A percentile compares a stretch with the other conserved stretches of the same genome.
These are phyloP conservation scores for Botrytis porri DNA, from an alignment of 2,329 filamentous ascomycete genomes.

Conservation along the genomic window DNA sequence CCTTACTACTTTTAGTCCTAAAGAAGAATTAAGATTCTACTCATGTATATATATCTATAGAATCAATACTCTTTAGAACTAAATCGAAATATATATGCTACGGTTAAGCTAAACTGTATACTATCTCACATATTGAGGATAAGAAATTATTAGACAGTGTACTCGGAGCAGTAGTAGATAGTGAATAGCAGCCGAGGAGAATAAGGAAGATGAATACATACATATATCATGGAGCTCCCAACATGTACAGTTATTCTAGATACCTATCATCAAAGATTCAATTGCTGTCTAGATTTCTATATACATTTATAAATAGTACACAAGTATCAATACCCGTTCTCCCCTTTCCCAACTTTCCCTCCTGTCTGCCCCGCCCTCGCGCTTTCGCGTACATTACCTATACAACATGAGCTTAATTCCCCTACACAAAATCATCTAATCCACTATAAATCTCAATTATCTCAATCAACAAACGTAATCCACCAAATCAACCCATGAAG, in stretches of 20 bases:
- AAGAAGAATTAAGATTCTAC: too few species aligned
- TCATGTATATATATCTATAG: too few species aligned
- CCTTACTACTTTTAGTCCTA: too few species aligned
- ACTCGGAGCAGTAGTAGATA: too few species aligned
- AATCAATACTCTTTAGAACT: too few species aligned
- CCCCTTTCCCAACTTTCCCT: fast-evolving
- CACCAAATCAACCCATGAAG: neutral
- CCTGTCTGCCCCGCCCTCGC: neutral
- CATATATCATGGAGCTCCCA: neutral
- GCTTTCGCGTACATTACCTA: neutral
- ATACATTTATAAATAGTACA: neutral
- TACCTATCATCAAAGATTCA: neutral
- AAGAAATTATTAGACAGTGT: too few species aligned
- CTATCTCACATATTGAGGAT: too few species aligned
- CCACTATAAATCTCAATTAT: neutral
- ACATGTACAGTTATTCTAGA: fast-evolving
- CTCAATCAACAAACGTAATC: neutral
- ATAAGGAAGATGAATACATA: neutral
- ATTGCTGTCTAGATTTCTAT: neutral
- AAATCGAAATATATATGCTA: too few species aligned
- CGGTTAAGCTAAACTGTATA: too few species aligned
- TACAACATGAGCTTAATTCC: neutral
- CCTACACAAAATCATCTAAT: neutral
- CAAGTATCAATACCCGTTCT: neutral
- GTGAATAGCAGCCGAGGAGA: too few species aligned